These are phyloP conservation scores for Hypomyces rosellus DNA, from an alignment of 2,329 filamentous ascomycete species.

Conservation along the genomic window DNA sequence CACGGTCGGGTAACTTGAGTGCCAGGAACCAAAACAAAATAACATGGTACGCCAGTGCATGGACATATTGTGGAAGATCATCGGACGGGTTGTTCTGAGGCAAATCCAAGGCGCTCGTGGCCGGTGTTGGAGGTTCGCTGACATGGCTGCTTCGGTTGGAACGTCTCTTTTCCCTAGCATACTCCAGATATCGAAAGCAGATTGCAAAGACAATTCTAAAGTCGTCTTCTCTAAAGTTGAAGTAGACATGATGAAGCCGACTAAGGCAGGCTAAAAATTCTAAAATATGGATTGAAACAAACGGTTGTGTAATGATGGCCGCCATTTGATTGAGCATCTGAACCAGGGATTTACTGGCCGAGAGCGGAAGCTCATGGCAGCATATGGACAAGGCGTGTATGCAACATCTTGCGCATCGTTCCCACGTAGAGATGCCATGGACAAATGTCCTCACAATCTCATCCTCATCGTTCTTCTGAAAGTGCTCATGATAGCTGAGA, in stretches of 20 bases:
- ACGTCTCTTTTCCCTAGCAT: slow-evolving; percentile 63
- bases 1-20: slow-evolving; percentile 75
- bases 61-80: slow-evolving; percentile 87
- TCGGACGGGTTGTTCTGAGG: slow-evolving; percentile 41
- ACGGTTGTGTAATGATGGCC: slow-evolving; percentile 87
- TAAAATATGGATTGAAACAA: slow-evolving; percentile 88
- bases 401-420: slow-evolving; percentile 82
- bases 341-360: slow-evolving; percentile 78
- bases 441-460: slow-evolving; percentile 84
- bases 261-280: slow-evolving; percentile 91
- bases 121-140: slow-evolving; percentile 35
- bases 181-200: slow-evolving; percentile 88
- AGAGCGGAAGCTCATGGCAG: slow-evolving; percentile 86
- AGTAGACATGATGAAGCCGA: slow-evolving; percentile 74
- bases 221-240: slow-evolving; percentile 85
- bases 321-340: slow-evolving; percentile 89
- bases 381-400: slow-evolving; percentile 93
- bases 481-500: slow-evolving; percentile 82
- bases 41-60: slow-evolving; percentile 87
- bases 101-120: slow-evolving; percentile 15
- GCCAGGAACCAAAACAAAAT: slow-evolving; percentile 97
- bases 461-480: slow-evolving; percentile 79
- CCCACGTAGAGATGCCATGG: slow-evolving; percentile 74
- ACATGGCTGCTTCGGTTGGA: slow-evolving; percentile 39
- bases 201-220: slow-evolving; percentile 94